These are phyloP conservation scores for Pseudocercospora fijiensis DNA, from an alignment of 2,329 filamentous ascomycete genomes.

Conservation along the genomic window DNA sequence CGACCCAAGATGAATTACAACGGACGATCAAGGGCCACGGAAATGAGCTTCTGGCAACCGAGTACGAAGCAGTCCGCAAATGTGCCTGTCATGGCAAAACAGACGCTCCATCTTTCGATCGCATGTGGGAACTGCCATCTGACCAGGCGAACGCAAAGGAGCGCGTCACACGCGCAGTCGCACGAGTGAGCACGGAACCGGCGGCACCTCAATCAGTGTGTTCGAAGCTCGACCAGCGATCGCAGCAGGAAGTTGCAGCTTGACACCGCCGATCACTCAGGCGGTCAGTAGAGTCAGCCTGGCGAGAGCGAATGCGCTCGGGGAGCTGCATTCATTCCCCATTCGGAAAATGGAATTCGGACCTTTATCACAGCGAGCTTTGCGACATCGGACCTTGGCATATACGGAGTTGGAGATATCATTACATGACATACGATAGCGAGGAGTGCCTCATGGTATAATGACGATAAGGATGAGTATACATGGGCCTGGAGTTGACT, in stretches of 20 bases:
- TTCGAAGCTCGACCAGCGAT: background rate
- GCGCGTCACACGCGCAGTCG: slow-evolving; percentile 32
- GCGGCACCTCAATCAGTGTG: slow-evolving; percentile 14
- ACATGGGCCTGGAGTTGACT: background rate
- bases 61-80: slow-evolving; percentile 34
- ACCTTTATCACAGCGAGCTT: slow-evolving; percentile 2
- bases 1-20: slow-evolving; percentile 29
- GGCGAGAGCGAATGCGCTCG: background rate
- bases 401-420: background rate
- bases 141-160: slow-evolving; percentile 22
- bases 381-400: slow-evolving; percentile 4
- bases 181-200: slow-evolving; percentile 24
- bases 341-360: background rate
- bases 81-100: slow-evolving; percentile 36
- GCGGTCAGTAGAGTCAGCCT: background rate
- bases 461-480: slow-evolving; percentile 1
- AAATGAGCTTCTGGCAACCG: slow-evolving; percentile 27
- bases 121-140: slow-evolving; percentile 36
- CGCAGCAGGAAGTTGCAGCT: slow-evolving; percentile 1
- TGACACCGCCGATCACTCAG: background rate
- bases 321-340: background rate
- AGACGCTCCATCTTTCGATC: slow-evolving; percentile 30
- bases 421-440: background rate
- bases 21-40: slow-evolving; percentile 31
- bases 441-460: background rate